Percentiles rank a stretch among this genome's conserved stretches.
Conservation (phyloP, 306 rosid genomes). For the Medicago ruthenica region DNA sequence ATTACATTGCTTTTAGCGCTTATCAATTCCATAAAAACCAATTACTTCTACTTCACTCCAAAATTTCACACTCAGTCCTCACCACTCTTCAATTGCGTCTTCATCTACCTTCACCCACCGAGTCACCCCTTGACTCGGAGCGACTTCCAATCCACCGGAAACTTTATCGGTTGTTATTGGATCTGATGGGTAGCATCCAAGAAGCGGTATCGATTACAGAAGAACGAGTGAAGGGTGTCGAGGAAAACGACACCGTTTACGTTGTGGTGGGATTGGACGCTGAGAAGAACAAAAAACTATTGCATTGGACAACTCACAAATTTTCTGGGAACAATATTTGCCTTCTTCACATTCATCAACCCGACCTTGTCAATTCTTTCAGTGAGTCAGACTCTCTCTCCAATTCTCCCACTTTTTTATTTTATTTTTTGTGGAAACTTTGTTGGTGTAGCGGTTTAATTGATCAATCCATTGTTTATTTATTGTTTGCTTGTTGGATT, state of each 20-base stretch:
- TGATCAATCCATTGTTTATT: background rate
- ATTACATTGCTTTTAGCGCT: background rate
- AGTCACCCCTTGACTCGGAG: constrained; percentile 5
- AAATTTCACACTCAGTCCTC: background rate
- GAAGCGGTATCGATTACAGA: constrained; percentile 34
- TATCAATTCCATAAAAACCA: constrained; percentile 15
- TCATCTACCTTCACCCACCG: background rate
- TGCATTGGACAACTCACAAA: constrained; percentile 66
- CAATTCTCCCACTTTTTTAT: constrained; percentile 3
- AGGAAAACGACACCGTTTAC: constrained; percentile 52
- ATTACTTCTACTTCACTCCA: constrained; percentile 39
- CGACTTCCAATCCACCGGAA: background rate
- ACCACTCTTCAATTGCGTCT: too few relatives aligned
- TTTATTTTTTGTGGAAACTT: background rate
- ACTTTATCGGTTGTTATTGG: background rate
- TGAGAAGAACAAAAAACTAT: constrained; percentile 50
- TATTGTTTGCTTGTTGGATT: constrained; percentile 13
- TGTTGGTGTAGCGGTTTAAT: background rate
- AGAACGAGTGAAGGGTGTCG: constrained; percentile 46
- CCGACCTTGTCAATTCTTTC: constrained; percentile 32
- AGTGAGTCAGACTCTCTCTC: constrained; percentile 52
- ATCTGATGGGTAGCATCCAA: constrained; percentile 66
- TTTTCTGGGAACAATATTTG: constrained; percentile 66
- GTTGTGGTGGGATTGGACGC: constrained; percentile 77
- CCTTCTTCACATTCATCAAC: constrained; percentile 70